Evolutionary conservation across 768 basidiomycete species (phyloP), one percentile per base, ranked within the genome.

Genomic region (Cytidiella melzeri): DNA sequence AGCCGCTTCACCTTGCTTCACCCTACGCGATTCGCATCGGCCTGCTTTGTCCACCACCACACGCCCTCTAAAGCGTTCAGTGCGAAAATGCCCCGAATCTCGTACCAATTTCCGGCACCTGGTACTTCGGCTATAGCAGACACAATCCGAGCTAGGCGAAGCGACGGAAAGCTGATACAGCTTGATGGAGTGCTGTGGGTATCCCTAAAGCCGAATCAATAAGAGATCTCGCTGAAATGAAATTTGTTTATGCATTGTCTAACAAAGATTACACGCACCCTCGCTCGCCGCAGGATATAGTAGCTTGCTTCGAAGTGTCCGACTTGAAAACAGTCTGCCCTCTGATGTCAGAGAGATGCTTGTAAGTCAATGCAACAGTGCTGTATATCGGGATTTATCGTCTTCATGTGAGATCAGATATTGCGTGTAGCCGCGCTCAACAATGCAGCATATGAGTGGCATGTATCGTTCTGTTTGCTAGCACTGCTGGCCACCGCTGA

Each of bases 351-450:
- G 56, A 23, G 56, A 60, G 48, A 40, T 55, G 25, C 37, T 57
- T 18, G 58, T 60, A 34, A 43, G 44, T 47, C 25, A 23, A 9
- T 19, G 18, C 43, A 45, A 13, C 9, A n/a, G 9, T 19, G 13
- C 12, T 43, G 19, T 12, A 45, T n/a, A 34, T 3, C n/a, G n/a
- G 19, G 20, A 25, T 36, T 10, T 39, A 3, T 4, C 18, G 30
- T 25, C 18, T 26, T 1, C 20, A 24, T 11, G 7, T 23, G 19
- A 20, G 6, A 13, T 7, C 47, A 60, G 58, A 60, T 60, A 15
- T 44, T 57, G 20, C 53, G 58, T 25, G 58, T 59, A 23, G 58
- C 58, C 10, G 56, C 54, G 11, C 45, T 59, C 11, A 59, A 59
- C 40, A 42, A 38, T 12, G 56, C 56, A 12, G 48, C 54, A n/a